Base-by-base conservation (phyloP, 2,329 filamentous ascomycete species). In the Penicillium concentricum region DNA sequence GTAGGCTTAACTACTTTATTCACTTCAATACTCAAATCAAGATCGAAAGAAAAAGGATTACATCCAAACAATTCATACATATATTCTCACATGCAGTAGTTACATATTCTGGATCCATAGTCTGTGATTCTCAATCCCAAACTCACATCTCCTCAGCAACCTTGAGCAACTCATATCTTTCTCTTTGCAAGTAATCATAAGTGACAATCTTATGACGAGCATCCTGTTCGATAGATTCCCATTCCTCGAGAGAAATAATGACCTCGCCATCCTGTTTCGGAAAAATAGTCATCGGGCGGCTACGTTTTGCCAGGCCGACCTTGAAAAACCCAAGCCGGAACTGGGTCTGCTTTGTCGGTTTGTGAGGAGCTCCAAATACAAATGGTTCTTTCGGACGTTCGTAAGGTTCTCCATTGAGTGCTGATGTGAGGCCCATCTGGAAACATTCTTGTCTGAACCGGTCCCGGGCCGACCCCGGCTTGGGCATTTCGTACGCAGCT, bases 281-380 rank as follows among this genome's bases (percentile, higher is more conserved):
- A 34, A 68, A 65, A 15, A 67, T 59, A 6, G 58, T 43, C 24
- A 58, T 68, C 34, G 49, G 42, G 10, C 66, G 62, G 15, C 49
- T 41, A 13, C 65, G 62, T 13, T 60, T 28, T 26, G 59, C 54
- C 22, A 65, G 37, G 4, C 61, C 63, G 0, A 24, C 50, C 5
- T 59, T 55, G 32, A 60, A 57, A 41, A 51, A 58, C 2, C 52
- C 47, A 28, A 67, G 58, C 1, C 52, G 59, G 49, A 68, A 68
- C 2, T 44, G 4, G 16, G 26, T 51, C 16, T 51, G 38, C 22
- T 45, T 34, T 26, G 49, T 44, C 5, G 12, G 39, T 35, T 44
- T 16, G 5, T 44, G 39, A 9, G 38, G 28, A 3, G 13, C 13
- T 20, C 49, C 49, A 35, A 51, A 51, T 1, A 51, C 5, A 26